Evolutionary conservation across 2,329 filamentous ascomycete genomes (phyloP).

Genomic region (Pseudogymnoascus sp.): DNA sequence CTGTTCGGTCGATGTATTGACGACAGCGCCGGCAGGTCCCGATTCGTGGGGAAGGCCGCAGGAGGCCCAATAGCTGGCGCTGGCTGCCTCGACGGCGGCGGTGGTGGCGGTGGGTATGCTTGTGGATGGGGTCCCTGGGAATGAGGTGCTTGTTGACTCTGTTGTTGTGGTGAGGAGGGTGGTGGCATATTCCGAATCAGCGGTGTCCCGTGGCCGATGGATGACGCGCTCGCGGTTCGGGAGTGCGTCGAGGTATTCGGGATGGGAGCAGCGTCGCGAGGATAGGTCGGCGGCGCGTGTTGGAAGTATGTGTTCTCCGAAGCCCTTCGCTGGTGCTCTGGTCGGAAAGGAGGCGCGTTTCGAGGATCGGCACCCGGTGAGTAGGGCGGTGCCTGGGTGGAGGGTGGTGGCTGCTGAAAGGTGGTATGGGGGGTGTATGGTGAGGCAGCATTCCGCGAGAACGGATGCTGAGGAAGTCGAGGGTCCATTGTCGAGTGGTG

Average conservation of each 20-base stretch:
- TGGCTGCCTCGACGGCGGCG: constrained; percentile 33
- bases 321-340: constrained; percentile 28
- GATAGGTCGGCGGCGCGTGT: constrained; percentile 22
- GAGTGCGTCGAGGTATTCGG: constrained; percentile 22
- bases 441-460: constrained; percentile 27
- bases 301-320: constrained; percentile 29
- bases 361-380: constrained; percentile 27
- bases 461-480: constrained; percentile 27
- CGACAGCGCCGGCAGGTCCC: constrained; percentile 47
- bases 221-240: constrained; percentile 28
- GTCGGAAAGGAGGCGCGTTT: constrained; percentile 21
- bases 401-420: constrained; percentile 21
- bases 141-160: constrained; percentile 33
- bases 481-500: constrained; percentile 27
- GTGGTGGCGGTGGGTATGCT: constrained; percentile 24
- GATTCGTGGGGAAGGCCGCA: constrained; percentile 38
- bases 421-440: constrained; percentile 26
- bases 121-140: constrained; percentile 32
- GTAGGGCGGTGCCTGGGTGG: constrained; percentile 22
- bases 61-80: constrained; percentile 34
- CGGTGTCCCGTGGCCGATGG: constrained; percentile 26
- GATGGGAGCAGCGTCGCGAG: constrained; percentile 25
- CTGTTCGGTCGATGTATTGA: constrained; percentile 43
- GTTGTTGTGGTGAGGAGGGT: constrained; percentile 42
- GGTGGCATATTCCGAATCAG: constrained; percentile 38